Evolutionary conservation across 129 eudicot species (phyloP), one percentile per base, ranked within the genome.

Genomic region (Flaveria sonorensis): DNA sequence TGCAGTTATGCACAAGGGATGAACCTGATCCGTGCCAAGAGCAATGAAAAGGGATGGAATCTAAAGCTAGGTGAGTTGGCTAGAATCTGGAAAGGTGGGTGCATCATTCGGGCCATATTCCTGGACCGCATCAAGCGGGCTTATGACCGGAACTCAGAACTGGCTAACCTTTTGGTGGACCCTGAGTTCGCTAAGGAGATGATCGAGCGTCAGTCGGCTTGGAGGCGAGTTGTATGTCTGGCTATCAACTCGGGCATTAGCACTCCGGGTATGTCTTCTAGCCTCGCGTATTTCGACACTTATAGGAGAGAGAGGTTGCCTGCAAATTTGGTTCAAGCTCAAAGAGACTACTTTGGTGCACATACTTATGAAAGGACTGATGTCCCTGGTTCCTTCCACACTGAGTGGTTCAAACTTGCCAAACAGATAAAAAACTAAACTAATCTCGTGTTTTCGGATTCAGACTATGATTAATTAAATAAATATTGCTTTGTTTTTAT

Each of bases 371-470:
- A 87, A 42, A 79, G 91, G 81, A 78, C 78, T 21, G 91, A 87
- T 59, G n/a, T 82, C 60, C 81, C 81, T 0, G 91, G 91, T 15
- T 67, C 83, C 1, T 87, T 84, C 66, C 91, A 87, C 63, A 85
- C 88, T 6, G 88, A 87, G 79, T 87, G 88, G 88, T 85, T 87
- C 77, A 87, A 87, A 71, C 74, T 87, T 6, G 91, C 91, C n/a
- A 85, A 87, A 69, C 81, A 82, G 68, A 55, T 30, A 7, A 62
- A 61, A 62, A 62, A 14, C 45, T 62, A 62, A 16, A 6, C 43
- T 62, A 7, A 24, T 62, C 4, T 62, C 20, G 45, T 61, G 9
- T 9, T 61, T 62, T 13, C 68, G 11, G 6, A 1, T 15, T 15
- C 7, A 0, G 30, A 28, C 45, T 28, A 5, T 62, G 39, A 32